Evolutionary conservation across 305 asterid species (phyloP), one percentile per base, ranked within the genome.

Genomic region (Salvia sclarea): DNA sequence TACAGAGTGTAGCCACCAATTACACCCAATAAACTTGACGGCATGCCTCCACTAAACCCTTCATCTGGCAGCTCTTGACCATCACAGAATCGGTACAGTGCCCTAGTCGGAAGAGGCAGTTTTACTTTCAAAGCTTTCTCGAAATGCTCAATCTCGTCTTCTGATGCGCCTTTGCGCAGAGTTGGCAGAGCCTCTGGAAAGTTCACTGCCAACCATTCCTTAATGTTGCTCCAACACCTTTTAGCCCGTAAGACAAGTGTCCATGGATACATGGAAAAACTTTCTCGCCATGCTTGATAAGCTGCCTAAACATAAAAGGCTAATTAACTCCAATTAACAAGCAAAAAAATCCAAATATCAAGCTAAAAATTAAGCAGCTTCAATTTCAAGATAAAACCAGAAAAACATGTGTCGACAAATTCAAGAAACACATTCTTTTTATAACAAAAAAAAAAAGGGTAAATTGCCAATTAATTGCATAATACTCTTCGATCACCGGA

Each of bases 1-100:
- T 87, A 85, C 40, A 91, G 59, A 22, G 89, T 68, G 81, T 94
- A 94, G 66, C 99, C 99, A 72, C 99, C 99, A 16, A 94, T 94
- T 49, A 94, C 77, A 52, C 99, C 99, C 80, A 84, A 67, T 61
- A 94, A 77, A 82, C 78, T 79, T 21, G 79, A 57, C 49, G 78
- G 81, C 59, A 21, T 55, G 37, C 81, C 71, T 49, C 84, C 81
- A 49, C 21, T 37, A 37, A 69, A 64, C 38, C 77, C 79, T 31
- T 81, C 85, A 30, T 58, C 38, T 28, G 78, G 82, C 28, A 80
- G 76, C 53, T 86, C 88, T 69, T 94, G 98, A 30, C 99, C 99
- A 71, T 94, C 88, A 77, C 88, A 87, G 48, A 94, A 80, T 45
- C 99, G 85, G 61, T 94, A 94, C 24, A 91, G 87, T 56, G 87